phyloP scores from a whole-genome alignment of 805 yeast species.

The Wickerhamomyces canadensis region DNA sequence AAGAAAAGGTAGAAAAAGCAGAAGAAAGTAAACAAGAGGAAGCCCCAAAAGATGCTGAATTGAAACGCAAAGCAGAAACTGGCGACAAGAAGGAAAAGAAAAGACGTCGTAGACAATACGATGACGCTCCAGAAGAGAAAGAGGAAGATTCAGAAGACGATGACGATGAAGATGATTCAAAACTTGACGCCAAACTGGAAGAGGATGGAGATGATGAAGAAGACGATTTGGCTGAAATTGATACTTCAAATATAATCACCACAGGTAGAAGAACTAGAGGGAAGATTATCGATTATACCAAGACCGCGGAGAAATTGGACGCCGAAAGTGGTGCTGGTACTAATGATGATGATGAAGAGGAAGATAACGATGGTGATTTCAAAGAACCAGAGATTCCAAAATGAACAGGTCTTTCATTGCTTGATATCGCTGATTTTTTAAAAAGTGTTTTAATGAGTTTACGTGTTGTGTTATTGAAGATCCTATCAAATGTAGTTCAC shows the following conservation, averaged over 20 bases:
- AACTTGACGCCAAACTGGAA: conserved; percentile 34
- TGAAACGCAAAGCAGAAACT: conserved; percentile 22
- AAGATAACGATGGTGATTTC: conserved; percentile 47
- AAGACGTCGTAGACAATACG: conserved; percentile 55
- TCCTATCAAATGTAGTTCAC: too few relatives aligned
- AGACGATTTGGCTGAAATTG: conserved; percentile 77
- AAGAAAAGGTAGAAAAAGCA: not conserved
- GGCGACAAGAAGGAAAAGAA: conserved; percentile 38
- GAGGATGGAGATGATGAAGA: conserved; percentile 64
- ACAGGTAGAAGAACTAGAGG: conserved; percentile 89
- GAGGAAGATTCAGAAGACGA: conserved; percentile 35
- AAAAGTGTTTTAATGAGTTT: not conserved
- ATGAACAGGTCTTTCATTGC: too few relatives aligned
- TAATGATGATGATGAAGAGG: conserved; percentile 41
- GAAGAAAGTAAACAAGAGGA: conserved; percentile 9
- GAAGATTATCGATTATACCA: conserved; percentile 75
- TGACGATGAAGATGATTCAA: conserved; percentile 45
- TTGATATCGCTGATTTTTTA: too few relatives aligned
- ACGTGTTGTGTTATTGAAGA: too few relatives aligned
- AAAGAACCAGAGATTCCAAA: conserved; percentile 32
- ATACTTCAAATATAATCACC: conserved; percentile 76
- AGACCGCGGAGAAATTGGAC: conserved; percentile 70
- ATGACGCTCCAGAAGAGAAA: conserved; percentile 53
- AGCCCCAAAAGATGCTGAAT: conserved; percentile 15
- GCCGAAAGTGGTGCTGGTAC: conserved; percentile 32